A percentile compares a stretch with the other conserved stretches of the same genome.
phyloP scores from a whole-genome alignment of 2,329 filamentous ascomycete genomes.

The Verticillium zaregamsianum region DNA sequence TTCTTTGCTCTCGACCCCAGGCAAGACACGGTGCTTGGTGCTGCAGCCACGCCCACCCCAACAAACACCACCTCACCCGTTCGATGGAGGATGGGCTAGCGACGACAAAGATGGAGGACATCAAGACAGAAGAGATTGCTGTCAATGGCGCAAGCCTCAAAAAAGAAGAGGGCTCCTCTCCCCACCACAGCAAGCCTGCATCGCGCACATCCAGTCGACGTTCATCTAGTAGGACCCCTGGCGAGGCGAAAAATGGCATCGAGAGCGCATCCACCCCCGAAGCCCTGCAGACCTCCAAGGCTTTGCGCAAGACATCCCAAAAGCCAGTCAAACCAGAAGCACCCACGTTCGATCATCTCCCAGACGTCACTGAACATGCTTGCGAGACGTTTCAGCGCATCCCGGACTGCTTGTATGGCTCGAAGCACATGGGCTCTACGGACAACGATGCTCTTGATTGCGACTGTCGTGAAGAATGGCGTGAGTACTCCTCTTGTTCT shows the following conservation, averaged over 20 bases:
- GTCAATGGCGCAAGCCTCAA: constrained; percentile 33
- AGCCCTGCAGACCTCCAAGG: constrained; percentile 58
- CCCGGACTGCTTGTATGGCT: constrained; percentile 81
- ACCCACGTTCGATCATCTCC: constrained; percentile 67
- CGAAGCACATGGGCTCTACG: constrained; percentile 85
- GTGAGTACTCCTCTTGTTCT: constrained; percentile 52
- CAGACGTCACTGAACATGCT: constrained; percentile 75
- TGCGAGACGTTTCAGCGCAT: constrained; percentile 76
- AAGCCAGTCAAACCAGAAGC: constrained; percentile 52
- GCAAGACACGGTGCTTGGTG: neutral
- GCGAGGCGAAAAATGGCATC: constrained; percentile 41
- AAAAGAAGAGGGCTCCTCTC: constrained; percentile 34
- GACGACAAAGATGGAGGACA: constrained; percentile 35
- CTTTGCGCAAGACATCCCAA: constrained; percentile 11
- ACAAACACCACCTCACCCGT: constrained; percentile 4
- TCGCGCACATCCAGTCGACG: constrained; percentile 27
- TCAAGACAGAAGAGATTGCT: constrained; percentile 38
- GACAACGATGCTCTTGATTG: constrained; percentile 90
- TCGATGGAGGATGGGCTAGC: constrained; percentile 38
- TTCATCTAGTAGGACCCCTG: constrained; percentile 33
- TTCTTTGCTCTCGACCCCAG: neutral
- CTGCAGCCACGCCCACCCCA: constrained; percentile 5
- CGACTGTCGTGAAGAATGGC: constrained; percentile 91
- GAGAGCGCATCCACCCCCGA: constrained; percentile 45
- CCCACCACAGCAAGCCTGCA: constrained; percentile 33